These are phyloP conservation scores for Leccinum insolens DNA, from an alignment of 1,284 basidiomycete species.

Conservation along the genomic window DNA sequence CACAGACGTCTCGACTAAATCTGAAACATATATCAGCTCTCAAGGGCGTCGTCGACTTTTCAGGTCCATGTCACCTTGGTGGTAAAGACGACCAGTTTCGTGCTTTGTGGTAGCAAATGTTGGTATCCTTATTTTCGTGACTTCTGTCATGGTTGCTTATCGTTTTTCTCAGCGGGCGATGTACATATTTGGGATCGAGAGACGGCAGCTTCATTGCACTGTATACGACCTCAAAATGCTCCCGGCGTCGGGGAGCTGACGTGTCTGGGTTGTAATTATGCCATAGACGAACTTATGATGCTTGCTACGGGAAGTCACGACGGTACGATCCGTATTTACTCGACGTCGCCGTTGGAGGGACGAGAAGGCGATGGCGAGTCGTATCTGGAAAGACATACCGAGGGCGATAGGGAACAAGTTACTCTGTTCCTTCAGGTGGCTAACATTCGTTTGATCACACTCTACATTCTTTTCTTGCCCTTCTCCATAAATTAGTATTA, in stretches of 20 bases:
- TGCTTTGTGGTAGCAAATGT: constrained; percentile 72
- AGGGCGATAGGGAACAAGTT: constrained; percentile 29
- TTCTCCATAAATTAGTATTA: constrained; percentile 9
- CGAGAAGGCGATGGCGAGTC: constrained; percentile 28
- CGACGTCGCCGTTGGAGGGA: constrained; percentile 34
- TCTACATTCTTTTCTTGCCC: constrained; percentile 2
- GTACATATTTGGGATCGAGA: constrained; percentile 86
- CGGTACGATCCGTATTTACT: constrained; percentile 73
- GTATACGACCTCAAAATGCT: constrained; percentile 54
- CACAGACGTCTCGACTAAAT: constrained; percentile 50
- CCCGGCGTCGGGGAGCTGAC: constrained; percentile 66
- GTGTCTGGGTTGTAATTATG: constrained; percentile 73
- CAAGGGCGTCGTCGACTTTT: constrained; percentile 68
- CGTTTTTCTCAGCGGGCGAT: constrained; percentile 61
- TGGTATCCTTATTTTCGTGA: constrained; percentile 5
- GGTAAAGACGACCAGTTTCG: constrained; percentile 73
- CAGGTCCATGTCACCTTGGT: constrained; percentile 79
- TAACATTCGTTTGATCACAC: constrained; percentile 12
- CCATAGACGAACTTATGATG: constrained; percentile 70
- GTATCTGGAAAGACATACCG: constrained; percentile 30
- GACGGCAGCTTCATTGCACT: constrained; percentile 67
- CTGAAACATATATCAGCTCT: constrained; percentile 69
- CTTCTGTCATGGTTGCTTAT: constrained; percentile 8
- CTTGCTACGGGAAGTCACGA: constrained; percentile 79
- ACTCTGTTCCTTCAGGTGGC: constrained; percentile 34